Evolutionary conservation across 495 filamentous ascomycete genomes (phyloP), one percentile per base, ranked within the genome.

Genomic region (Mytilinidion resinicola): DNA sequence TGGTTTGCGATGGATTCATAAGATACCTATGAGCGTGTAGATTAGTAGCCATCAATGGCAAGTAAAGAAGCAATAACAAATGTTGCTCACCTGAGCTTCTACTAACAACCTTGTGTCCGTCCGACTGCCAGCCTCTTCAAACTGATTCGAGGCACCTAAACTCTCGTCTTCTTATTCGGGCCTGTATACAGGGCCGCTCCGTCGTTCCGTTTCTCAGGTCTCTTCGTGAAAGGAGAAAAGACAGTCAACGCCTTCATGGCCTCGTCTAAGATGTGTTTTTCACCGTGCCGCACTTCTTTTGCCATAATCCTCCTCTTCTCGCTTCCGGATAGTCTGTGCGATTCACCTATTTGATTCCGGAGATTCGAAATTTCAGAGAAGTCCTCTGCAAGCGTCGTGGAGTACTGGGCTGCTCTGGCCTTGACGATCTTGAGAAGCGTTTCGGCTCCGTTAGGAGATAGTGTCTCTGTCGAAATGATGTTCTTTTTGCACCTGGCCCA

Each of bases 251-350:
- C 63, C 33, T 59, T 25, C 15, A 55, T 50, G 3, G 75, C 78
- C 66, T 74, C 74, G 74, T 77, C 68, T 69, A 83, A 57, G n/a
- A 95, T 74, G 54, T 79, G 74, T 67, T 95, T 95, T 72, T 96
- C 91, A 9, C 91, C 91, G 37, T 84, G 71, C 47, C 91, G 81
- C 37, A 96, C 87, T 59, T 87, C 75, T 3, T 89, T 64, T 0
- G 91, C 90, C 85, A 90, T 90, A 43, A 69, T 77, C 39, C 63
- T 73, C 50, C 86, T 74, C 21, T 47, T 46, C 36, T 56, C 41
- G 15, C 21, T 49, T 30, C 1, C 19, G 33, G 21, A 33, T 9
- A 42, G 12, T 17, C 4, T 1, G 4, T 17, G 12, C 39, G 12
- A 30, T 19, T 25, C 5, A 30, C 33, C 46, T 30, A 42, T 42